A percentile compares a stretch with the other conserved stretches of the same genome.
Conservation (phyloP, 768 basidiomycete genomes). For the Gymnopilus dilepis region DNA sequence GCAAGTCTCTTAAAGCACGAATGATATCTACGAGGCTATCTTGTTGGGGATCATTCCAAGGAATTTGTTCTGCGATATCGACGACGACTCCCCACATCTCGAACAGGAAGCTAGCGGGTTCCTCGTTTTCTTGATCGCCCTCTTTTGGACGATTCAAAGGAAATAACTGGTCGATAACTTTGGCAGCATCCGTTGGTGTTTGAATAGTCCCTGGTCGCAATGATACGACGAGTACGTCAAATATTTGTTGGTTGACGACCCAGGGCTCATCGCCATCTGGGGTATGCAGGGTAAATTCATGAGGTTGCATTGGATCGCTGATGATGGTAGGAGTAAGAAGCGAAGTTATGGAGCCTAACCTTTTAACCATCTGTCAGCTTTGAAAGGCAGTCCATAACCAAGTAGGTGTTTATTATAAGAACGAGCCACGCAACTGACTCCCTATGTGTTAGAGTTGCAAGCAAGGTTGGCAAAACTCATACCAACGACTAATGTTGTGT, state of each 20-base stretch:
- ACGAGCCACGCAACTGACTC: not conserved
- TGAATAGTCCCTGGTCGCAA: not conserved
- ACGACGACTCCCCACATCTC: constrained; percentile 11
- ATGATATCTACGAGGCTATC: constrained; percentile 4
- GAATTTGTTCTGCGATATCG: constrained; percentile 7
- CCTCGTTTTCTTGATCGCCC: not conserved
- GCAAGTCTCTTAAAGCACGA: constrained; percentile 1
- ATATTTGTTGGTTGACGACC: not conserved
- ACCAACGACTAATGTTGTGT: no score
- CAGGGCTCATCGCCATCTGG: not conserved
- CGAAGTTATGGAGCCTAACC: not conserved
- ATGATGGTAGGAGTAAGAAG: not conserved
- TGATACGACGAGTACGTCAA: not conserved
- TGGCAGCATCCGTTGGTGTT: not conserved
- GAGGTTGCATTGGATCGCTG: not conserved
- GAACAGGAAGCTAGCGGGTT: not conserved
- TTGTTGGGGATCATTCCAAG: constrained; percentile 11
- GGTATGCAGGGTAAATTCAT: not conserved
- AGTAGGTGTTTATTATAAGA: not conserved
- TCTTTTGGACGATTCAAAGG: constrained; percentile 9
- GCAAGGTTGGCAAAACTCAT: not conserved
- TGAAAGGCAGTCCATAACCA: not conserved
- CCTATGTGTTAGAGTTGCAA: not conserved
- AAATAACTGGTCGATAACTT: constrained; percentile 1
- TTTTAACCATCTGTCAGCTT: not conserved